Base-by-base conservation (phyloP, 2,329 filamentous ascomycete genomes). In the Diaporthe velutina region DNA sequence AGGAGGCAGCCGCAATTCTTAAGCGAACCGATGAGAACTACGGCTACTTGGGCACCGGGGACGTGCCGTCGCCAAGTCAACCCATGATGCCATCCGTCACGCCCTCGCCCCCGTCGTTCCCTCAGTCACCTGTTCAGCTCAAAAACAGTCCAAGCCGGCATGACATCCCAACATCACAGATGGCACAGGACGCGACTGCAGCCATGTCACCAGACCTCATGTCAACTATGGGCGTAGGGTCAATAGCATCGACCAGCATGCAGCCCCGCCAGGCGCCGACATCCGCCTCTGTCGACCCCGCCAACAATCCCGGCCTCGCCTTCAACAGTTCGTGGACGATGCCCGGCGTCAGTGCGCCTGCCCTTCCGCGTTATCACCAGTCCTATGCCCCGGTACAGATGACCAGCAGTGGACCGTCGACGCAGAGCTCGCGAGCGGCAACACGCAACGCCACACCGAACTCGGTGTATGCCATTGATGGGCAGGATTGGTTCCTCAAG, bases 1-100 rank as follows among this genome's bases (percentile, higher is more conserved):
- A 95, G 75, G 96, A 98, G 83, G 96, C 96, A 0, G 88, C 90
- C 0, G 85, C 89, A 2, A 91, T 97, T 2, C 89, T 98, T n/a
- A 88, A 91, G 66, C 90, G 95, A 48, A 93, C 95, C 2, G 94
- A 97, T 80, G 87, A 90, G 58, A 96, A 93, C 83, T 98, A 94
- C 83, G 95, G 95, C 1, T 90, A 89, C 2, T 95, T 93, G 78
- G 91, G 85, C 80, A 89, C 89, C 71, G 88, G 89, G 0, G 91
- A 92, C 70, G 87, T 91, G 9, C 88, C 89, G 2, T 92, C 91
- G 2, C 90, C 90, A n/a, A 77, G 78, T 28, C 79, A 74, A 79
- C 84, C 79, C 58, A 80, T 77, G 52, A 71, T 76, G 55, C 52
- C 58, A 15, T 76, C 77, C 13, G 73, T 75, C 48, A 79, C 80